Evolutionary conservation across 495 filamentous ascomycete species (phyloP), one percentile per base, ranked within the genome.

Genomic region (Daldinia decipiens): DNA sequence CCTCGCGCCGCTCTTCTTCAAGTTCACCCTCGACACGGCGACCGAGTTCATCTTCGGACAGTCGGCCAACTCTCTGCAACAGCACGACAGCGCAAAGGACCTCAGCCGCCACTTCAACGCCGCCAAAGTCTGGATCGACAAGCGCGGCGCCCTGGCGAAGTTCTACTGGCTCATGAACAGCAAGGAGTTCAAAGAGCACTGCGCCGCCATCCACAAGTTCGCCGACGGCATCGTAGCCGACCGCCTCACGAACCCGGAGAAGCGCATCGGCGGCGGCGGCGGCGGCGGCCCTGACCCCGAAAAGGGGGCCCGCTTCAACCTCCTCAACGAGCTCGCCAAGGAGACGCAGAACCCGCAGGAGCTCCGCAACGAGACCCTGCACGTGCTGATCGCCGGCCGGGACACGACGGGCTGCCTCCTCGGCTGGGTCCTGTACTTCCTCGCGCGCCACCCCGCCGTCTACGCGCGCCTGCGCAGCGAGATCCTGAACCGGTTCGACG

Each of bases 11-110:
- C 76, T 91, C 5, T 91, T 94, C 75, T 90, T 87, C 78, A 63
- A 78, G n/a, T 72, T 91, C 47, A 91, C 90, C 0, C 81, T 93
- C 8, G 91, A 94, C 74, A 82, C 89, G 0, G 84, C 89, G 0
- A 93, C 90, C 0, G 89, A 93, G 66, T 91, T 94, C 73, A 80
- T 95, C 3, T 90, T 93, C 57, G 91, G 92, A 4, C 82, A 87
- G 58, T 82, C 82, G 13, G 78, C 80, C 1, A 70, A 80, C 66
- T 81, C 80, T 4, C 78, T 68, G 39, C 71, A 62, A 13, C 24
- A 73, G 9, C 68, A 24, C 50, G 32, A 59, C 12, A 55, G 65
- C 13, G 39, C 77, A 21, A 71, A 73, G 45, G 71, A 74, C 17
- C 78, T 85, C 62, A 76, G 79, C 52, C 60, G 67, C 17, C 76